A percentile compares a stretch with the other conserved stretches of the same genome.
Evolutionary conservation across 2,329 filamentous ascomycete species (phyloP).

Genomic region (Exophiala spinifera): DNA sequence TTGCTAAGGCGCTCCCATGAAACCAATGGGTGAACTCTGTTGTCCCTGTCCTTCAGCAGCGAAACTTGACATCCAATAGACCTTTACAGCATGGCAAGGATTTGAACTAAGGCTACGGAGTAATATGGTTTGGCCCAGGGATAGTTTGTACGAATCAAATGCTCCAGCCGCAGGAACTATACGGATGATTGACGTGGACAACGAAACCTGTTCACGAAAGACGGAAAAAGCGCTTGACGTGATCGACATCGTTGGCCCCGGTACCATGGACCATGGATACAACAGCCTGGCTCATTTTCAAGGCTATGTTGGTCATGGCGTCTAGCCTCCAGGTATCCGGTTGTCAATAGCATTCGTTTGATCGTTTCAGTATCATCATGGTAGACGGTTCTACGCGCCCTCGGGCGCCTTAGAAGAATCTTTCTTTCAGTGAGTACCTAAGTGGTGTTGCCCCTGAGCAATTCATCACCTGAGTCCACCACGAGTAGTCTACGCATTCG

Average conservation of each 20-base stretch:
- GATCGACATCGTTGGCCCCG: neutral
- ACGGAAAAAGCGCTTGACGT: conserved; percentile 4
- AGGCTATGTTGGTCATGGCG: too few relatives aligned
- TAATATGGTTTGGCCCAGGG: conserved; percentile 7
- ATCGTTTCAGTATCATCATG: neutral
- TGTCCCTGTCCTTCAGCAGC: too few relatives aligned
- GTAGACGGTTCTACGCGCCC: neutral
- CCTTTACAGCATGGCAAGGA: too few relatives aligned
- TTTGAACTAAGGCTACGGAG: too few relatives aligned
- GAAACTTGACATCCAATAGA: too few relatives aligned
- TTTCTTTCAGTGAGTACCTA: too few relatives aligned
- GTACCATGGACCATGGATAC: too few relatives aligned
- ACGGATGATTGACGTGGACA: neutral
- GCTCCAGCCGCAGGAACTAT: neutral
- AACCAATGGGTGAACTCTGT: too few relatives aligned
- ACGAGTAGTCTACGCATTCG: too few relatives aligned
- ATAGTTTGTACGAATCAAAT: conserved; percentile 5
- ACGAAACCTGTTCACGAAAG: neutral
- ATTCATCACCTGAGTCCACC: neutral
- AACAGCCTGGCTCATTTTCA: too few relatives aligned
- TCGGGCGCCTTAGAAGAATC: too few relatives aligned
- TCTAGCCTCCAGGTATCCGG: neutral
- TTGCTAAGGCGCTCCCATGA: too few relatives aligned
- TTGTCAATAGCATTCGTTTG: neutral
- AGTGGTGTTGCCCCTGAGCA: neutral